Conservation (phyloP, 306 rosid species). For the Psophocarpus tetragonolobus region DNA sequence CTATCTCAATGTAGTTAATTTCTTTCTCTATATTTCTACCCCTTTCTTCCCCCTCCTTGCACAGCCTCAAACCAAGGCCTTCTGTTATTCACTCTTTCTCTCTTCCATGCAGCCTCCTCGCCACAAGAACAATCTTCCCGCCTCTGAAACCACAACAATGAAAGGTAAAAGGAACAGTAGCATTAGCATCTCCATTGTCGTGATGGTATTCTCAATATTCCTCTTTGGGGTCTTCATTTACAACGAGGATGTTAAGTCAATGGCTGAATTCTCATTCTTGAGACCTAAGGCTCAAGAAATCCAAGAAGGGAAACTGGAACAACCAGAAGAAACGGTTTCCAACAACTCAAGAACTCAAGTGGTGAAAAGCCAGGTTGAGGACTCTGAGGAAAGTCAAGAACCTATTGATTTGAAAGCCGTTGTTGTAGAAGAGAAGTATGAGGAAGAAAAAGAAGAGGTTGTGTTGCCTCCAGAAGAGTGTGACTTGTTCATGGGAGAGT, state of each 20-base stretch:
- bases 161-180: constrained; percentile 66
- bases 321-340: constrained; percentile 10
- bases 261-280: constrained; percentile 70
- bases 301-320: constrained; percentile 33
- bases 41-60: constrained; percentile 18
- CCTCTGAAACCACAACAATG: constrained; percentile 58
- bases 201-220: constrained; percentile 57
- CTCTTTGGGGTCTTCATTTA: constrained; percentile 86
- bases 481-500: constrained; percentile 76
- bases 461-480: constrained; percentile 84
- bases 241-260: constrained; percentile 75
- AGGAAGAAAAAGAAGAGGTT: constrained; percentile 51
- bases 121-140: constrained; percentile 50
- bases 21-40: constrained; percentile 50
- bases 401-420: constrained; percentile 36
- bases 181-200: constrained; percentile 52
- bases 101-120: constrained; percentile 54
- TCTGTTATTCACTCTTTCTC: constrained; percentile 17
- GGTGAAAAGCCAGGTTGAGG: constrained; percentile 37
- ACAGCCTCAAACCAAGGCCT: neutral
- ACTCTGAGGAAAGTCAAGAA: constrained; percentile 50
- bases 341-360: constrained; percentile 36
- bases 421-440: constrained; percentile 26
- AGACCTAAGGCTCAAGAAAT: constrained; percentile 54
- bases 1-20: constrained; percentile 27